phyloP scores from a whole-genome alignment of 192 early-diverging fungal species.

The Coemansia sp. region DNA sequence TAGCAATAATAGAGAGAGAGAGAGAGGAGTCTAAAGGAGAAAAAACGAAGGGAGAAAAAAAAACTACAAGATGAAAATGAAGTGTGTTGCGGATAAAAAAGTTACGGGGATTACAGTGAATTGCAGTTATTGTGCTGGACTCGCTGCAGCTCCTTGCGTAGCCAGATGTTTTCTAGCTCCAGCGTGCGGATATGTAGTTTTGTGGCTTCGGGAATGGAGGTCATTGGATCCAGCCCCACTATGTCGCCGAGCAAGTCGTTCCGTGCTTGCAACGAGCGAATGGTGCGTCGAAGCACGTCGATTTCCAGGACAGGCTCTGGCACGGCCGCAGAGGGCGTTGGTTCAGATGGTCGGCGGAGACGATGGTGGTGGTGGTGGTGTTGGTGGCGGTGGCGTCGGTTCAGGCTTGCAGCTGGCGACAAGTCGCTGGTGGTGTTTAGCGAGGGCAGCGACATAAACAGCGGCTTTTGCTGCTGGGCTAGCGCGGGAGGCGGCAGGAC shows the following conservation, averaged over 20 bases:
- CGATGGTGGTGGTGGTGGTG: too few species aligned
- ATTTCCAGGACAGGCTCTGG: slow-evolving; percentile 11
- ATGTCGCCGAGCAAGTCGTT: slow-evolving; percentile 43
- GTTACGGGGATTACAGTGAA: neutral
- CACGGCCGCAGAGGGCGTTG: neutral
- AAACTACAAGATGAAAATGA: neutral
- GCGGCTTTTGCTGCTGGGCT: neutral
- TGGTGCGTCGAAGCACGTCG: slow-evolving; percentile 17
- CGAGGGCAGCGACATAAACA: slow-evolving; percentile 6
- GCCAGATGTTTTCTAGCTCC: slow-evolving; percentile 48
- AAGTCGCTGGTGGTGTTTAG: neutral
- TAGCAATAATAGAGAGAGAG: neutral
- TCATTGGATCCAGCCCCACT: slow-evolving; percentile 15
- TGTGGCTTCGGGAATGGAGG: slow-evolving; percentile 24
- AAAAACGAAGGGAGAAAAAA: neutral
- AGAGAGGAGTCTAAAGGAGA: slow-evolving; percentile 1
- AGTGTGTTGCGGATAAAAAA: neutral
- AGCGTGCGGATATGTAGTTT: slow-evolving; percentile 34
- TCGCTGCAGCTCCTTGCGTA: slow-evolving; percentile 23
- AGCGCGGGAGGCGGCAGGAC: neutral
- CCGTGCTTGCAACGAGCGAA: slow-evolving; percentile 26
- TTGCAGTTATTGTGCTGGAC: neutral
- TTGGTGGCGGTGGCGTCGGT: neutral
- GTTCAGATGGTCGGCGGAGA: slow-evolving; percentile 21
- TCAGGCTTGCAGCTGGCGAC: neutral